Conservation (phyloP, 495 filamentous ascomycete species). For the Penicillium canescens region DNA sequence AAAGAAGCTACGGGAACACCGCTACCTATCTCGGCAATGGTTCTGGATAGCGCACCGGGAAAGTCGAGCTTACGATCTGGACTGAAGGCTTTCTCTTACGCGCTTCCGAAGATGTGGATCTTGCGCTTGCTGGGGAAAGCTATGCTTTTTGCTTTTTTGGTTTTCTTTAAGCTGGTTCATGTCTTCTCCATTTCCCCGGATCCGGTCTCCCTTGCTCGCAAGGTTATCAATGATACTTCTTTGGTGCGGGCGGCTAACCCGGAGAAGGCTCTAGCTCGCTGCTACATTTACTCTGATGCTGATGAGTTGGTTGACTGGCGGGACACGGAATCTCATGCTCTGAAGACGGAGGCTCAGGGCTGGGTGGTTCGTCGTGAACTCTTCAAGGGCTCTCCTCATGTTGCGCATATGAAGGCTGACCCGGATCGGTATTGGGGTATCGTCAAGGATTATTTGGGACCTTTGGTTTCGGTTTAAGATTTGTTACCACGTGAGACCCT, state of each 20-base stretch:
- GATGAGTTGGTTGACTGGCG: constrained; percentile 41
- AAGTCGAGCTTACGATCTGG: constrained; percentile 25
- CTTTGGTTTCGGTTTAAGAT: constrained; percentile 4
- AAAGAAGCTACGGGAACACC: constrained; percentile 28
- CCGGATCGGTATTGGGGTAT: constrained; percentile 46
- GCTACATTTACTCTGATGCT: constrained; percentile 48
- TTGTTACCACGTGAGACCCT: background rate
- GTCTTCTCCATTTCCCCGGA: constrained; percentile 20
- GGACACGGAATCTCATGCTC: constrained; percentile 46
- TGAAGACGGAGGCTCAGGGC: constrained; percentile 33
- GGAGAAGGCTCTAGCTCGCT: constrained; percentile 20
- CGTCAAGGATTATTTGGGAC: constrained; percentile 28
- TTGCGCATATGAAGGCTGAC: constrained; percentile 44
- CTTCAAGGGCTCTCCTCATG: constrained; percentile 43
- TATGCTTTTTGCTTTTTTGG: constrained; percentile 24
- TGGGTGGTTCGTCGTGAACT: constrained; percentile 38
- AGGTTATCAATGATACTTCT: constrained; percentile 29
- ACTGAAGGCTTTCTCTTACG: constrained; percentile 38
- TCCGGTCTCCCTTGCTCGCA: constrained; percentile 27
- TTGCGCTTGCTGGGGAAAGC: constrained; percentile 29
- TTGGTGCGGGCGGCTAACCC: constrained; percentile 25
- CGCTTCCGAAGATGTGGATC: constrained; percentile 34
- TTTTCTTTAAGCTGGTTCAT: constrained; percentile 12
- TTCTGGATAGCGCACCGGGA: constrained; percentile 47
- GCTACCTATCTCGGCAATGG: constrained; percentile 34